These are phyloP conservation scores for Barnettozyma wickerhamii DNA, from an alignment of 805 yeast species.

Conservation along the genomic window DNA sequence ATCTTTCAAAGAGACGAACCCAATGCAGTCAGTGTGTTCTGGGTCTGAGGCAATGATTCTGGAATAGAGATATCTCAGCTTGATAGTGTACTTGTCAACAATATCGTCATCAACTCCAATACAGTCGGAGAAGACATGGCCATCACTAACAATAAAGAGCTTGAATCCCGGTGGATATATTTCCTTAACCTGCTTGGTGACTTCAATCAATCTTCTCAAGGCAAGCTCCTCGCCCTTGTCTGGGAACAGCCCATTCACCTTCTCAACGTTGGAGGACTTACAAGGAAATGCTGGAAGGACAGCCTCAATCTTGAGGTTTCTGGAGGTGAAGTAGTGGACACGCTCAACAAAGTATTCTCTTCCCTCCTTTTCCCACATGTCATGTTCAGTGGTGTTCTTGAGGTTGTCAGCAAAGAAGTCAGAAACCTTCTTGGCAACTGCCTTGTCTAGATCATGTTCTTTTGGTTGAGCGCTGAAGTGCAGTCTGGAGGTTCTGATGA, in stretches of 20 bases:
- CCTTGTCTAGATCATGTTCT: conserved; percentile 8
- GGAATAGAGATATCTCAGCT: conserved; percentile 40
- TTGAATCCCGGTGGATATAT: conserved; percentile 53
- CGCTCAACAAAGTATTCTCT: conserved; percentile 37
- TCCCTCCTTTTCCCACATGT: conserved; percentile 48
- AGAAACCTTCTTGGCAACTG: conserved; percentile 31
- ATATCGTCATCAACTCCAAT: conserved; percentile 55
- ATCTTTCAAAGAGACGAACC: conserved; percentile 39
- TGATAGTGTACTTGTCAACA: conserved; percentile 44
- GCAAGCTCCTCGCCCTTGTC: conserved; percentile 51
- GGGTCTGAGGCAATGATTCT: conserved; percentile 27
- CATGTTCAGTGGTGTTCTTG: conserved; percentile 42
- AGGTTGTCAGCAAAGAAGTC: conserved; percentile 41
- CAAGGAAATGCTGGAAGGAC: conserved; percentile 65
- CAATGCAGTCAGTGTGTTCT: conserved; percentile 28
- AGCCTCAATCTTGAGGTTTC: conserved; percentile 45
- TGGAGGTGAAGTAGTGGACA: conserved; percentile 44
- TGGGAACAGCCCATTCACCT: conserved; percentile 45
- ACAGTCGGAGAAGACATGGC: conserved; percentile 63
- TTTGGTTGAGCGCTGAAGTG: conserved; percentile 19
- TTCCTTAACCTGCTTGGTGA: conserved; percentile 28
- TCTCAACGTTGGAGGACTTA: conserved; percentile 52
- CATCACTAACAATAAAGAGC: conserved; percentile 56
- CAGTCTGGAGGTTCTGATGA: conserved; percentile 33
- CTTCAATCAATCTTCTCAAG: conserved; percentile 32